phyloP scores from a whole-genome alignment of 176 grass and related monocot species.

The Miscanthus lutarioriparius region DNA sequence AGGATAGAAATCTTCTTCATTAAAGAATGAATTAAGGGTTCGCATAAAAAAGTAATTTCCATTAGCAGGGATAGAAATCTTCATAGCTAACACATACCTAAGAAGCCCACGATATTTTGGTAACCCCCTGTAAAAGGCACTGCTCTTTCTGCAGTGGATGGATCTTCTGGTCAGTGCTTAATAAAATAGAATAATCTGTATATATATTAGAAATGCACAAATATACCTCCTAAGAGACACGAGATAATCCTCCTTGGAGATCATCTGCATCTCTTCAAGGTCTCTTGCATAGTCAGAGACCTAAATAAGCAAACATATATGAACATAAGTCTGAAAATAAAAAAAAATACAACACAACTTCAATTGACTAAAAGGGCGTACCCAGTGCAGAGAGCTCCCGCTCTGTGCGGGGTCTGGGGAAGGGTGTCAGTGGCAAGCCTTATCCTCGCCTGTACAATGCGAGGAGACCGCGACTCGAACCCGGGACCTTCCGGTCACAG shows the following conservation, averaged over 20 bases:
- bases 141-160: slow-evolving; percentile 87
- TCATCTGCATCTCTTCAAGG: slow-evolving; percentile 99
- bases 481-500: no score
- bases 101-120: slow-evolving; percentile 92
- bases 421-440: no score
- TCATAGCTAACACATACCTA: slow-evolving; percentile 50
- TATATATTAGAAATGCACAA: slow-evolving; percentile 20
- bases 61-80: slow-evolving; percentile 20
- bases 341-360: slow-evolving; percentile 14
- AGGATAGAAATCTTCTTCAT: not conserved
- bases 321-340: slow-evolving; percentile 25
- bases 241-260: slow-evolving; percentile 98
- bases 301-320: slow-evolving; percentile 59
- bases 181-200: slow-evolving; percentile 36
- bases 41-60: not conserved
- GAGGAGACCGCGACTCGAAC: no score
- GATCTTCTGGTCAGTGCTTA: slow-evolving; percentile 36
- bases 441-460: no score
- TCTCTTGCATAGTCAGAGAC: slow-evolving; percentile 98
- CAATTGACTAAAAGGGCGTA: slow-evolving; percentile 17
- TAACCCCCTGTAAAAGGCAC: slow-evolving; percentile 92
- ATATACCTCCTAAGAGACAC: slow-evolving; percentile 95
- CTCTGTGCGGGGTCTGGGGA: no score
- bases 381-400: no score
- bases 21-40: slow-evolving; percentile 4